These are phyloP conservation scores for Tephrocybe rancida DNA, from an alignment of 768 basidiomycete species.

Conservation along the genomic window DNA sequence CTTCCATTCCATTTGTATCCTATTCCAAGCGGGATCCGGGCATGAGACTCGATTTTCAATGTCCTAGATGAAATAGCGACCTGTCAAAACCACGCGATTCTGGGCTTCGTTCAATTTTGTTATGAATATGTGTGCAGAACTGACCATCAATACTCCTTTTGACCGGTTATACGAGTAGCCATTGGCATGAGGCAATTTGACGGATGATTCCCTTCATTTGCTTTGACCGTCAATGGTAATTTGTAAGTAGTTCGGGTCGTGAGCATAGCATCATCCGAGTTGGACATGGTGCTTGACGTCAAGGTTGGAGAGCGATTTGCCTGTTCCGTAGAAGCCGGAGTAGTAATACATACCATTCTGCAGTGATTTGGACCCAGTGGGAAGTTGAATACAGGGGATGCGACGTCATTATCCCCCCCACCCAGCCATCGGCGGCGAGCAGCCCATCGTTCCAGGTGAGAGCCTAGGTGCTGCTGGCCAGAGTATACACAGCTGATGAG, in stretches of 20 bases:
- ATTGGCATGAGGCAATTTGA: too few species aligned
- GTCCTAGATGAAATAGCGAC: too few species aligned
- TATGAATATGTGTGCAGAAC: too few species aligned
- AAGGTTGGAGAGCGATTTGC: constrained; percentile 12
- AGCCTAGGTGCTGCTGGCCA: neutral
- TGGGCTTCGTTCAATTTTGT: too few species aligned
- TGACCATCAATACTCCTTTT: too few species aligned
- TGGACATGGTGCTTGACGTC: constrained; percentile 21
- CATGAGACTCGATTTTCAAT: too few species aligned
- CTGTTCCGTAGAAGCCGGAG: constrained; percentile 11
- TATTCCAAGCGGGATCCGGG: too few species aligned
- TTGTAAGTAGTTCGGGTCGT: constrained; percentile 44
- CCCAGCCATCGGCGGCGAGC: neutral
- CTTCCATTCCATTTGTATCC: too few species aligned
- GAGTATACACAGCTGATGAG: neutral
- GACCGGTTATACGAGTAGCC: too few species aligned
- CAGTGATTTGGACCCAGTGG: constrained; percentile 1
- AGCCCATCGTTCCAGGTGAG: neutral
- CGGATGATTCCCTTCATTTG: too few species aligned
- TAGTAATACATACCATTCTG: constrained; percentile 14
- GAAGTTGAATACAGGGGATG: constrained; percentile 14
- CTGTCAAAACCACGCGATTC: too few species aligned
- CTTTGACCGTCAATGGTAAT: too few species aligned
- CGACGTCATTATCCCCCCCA: constrained; percentile 5
- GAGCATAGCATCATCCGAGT: constrained; percentile 33